Evolutionary conservation across 2,329 filamentous ascomycete genomes (phyloP), one percentile per base, ranked within the genome.

Genomic region (Mycosphaerella sp.): DNA sequence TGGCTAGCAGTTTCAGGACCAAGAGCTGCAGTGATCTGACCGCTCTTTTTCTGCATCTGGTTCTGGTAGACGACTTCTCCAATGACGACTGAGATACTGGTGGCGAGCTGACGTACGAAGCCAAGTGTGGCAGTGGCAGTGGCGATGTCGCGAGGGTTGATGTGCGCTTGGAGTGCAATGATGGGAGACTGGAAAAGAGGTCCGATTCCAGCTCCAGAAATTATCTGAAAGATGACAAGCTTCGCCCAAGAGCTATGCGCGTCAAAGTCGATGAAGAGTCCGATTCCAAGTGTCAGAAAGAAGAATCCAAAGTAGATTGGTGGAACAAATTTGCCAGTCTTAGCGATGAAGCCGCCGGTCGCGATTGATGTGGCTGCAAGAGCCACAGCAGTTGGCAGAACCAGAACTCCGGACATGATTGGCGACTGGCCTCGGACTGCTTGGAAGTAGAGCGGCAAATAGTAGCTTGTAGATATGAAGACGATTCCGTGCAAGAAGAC

Each of bases 371-470:
- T 58, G 48, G 66, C 50, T 6, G 67, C 67, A 14, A 70, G 56
- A 4, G 66, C 57, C 2, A 68, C 42, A 12, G 67, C 66, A 5
- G 62, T 66, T 1, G 68, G 66, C 1, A 70, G 60, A 25, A 70
- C 55, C 40, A 68, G 88, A 43, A 90, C 81, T 44, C 88, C 88
- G 1, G 82, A 86, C 27, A 85, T 71, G 32, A 90, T 78, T 0
- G 87, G 84, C 0, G 78, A 76, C 2, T 81, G 81, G 44, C 85
- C 78, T 39, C 87, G 75, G 45, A 87, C 82, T 45, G 84, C 79
- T 70, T 94, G 88, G 70, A 89, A 91, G 73, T 94, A 95, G 2
- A 95, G 76, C 0, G 88, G 88, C 4, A 94, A 75, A 71, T 86
- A 94, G 74, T 91, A 94, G 55, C 79, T 81, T 27, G 80, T 59